Base-by-base conservation (phyloP, 345 rosid species). In the Eutrema japonicum region DNA sequence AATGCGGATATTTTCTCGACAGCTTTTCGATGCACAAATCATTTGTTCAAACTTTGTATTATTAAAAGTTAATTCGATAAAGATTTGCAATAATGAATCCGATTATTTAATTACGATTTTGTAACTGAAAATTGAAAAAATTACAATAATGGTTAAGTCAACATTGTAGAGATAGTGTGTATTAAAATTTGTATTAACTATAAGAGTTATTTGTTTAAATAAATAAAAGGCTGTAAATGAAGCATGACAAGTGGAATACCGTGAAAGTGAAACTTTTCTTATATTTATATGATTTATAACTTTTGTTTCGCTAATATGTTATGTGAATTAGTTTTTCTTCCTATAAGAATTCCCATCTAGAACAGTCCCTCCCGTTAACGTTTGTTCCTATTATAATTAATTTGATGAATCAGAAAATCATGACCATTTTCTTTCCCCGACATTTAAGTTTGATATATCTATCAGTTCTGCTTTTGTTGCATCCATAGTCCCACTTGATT, bases 381-480 rank as follows among this genome's bases (percentile, higher is more conserved):
- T 40, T 40, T 22, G 14, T 59, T 18, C 8, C 45, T 36, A 57
- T 36, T 64, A 47, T 18, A 29, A 68, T 35, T 37, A 36, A 56
- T 45, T 35, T 45, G 57, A 57, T 46, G 38, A 70, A 57, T 58
- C 32, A 37, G 29, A 57, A 57, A 57, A 57, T 69, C 10, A 46
- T 47, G 26, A 70, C 38, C 48, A 43, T 45, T 38, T 48, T 6
- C 37, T 37, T 70, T 58, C 7, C 57, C 74, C 74, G 57, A 36
- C 58, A 58, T 37, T 47, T 43, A 51, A 59, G 35, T 66, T 43
- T 58, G 57, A 37, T 51, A 71, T 60, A 49, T 37, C n/a, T 36
- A 57, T 22, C 66, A 38, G 40, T n/a, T 49, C 30, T 71, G 52
- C 52, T 59, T 61, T 59, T 71, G 51, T 71, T 71, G 60, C 51